Evolutionary conservation across 257 asterid species (phyloP).

Genomic region (Leptodermis oblonga): DNA sequence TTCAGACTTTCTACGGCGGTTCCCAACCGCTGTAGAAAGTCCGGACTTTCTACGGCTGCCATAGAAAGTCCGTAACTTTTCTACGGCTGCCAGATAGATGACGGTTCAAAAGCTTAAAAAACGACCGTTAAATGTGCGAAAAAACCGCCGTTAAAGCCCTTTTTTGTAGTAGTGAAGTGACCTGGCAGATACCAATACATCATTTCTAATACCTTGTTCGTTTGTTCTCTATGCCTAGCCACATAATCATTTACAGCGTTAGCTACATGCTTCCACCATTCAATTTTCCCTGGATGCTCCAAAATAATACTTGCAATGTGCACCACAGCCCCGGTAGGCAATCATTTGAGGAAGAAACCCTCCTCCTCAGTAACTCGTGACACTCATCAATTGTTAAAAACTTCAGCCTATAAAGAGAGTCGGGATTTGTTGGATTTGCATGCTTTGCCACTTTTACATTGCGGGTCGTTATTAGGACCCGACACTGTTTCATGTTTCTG

Average conservation of each 20-base stretch:
- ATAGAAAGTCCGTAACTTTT: too few species aligned
- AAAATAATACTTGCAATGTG: not conserved
- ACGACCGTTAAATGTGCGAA: too few species aligned
- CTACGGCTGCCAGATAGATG: too few species aligned
- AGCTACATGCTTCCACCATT: conserved; percentile 20
- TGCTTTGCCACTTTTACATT: not conserved
- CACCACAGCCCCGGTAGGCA: not conserved
- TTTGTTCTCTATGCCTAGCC: not conserved
- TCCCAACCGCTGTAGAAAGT: too few species aligned
- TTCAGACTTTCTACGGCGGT: too few species aligned
- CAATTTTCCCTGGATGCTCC: not conserved
- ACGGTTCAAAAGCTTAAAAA: too few species aligned
- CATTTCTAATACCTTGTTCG: conserved; percentile 2
- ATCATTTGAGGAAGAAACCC: not conserved
- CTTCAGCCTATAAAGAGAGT: not conserved
- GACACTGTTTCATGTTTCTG: not conserved
- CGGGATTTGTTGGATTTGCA: not conserved
- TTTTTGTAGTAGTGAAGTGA: too few species aligned
- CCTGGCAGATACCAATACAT: conserved; percentile 20
- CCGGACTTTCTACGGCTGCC: too few species aligned
- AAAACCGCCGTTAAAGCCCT: too few species aligned
- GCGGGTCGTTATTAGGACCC: not conserved
- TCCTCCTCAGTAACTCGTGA: not conserved
- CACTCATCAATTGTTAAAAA: not conserved
- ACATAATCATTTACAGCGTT: not conserved